Conservation (phyloP, 2,329 filamentous ascomycete species). For the Dryadomyces sulphureus region DNA sequence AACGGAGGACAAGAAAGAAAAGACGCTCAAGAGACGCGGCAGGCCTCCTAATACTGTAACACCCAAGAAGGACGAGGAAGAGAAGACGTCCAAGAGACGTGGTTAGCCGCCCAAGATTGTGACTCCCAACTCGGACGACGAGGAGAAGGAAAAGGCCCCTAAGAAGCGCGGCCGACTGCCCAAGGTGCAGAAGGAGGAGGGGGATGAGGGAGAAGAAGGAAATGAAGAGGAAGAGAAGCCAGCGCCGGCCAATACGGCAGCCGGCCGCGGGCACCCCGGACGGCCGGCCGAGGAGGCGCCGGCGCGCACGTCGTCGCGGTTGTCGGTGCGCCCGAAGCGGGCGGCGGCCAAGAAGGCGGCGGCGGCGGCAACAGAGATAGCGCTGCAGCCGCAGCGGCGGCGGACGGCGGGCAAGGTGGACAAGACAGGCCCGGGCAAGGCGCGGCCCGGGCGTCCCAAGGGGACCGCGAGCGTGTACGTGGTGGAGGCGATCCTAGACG, state of each 20-base stretch:
- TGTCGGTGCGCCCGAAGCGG: background rate
- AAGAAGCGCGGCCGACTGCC: no score
- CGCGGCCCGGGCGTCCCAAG: background rate
- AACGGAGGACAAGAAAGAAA: background rate
- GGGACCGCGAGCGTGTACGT: constrained; percentile 21
- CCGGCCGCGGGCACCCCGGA: background rate
- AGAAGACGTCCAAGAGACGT: no score
- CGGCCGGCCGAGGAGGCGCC: no score
- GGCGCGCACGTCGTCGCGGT: no score
- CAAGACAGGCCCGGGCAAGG: background rate
- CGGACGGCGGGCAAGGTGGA: background rate
- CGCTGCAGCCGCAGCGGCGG: background rate
- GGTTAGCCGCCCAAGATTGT: no score
- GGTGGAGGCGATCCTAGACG: constrained; percentile 31
- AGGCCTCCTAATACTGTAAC: no score
- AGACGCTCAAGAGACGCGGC: background rate
- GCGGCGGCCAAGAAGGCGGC: background rate
- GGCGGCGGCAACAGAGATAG: background rate
- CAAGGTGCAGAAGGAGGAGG: no score
- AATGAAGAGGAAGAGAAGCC: background rate
- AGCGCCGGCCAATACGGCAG: background rate
- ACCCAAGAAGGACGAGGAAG: no score
- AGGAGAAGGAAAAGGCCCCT: no score
- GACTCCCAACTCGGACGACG: no score
- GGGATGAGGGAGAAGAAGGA: background rate